These are phyloP conservation scores for Keithomyces neogunnii DNA, from an alignment of 2,329 filamentous ascomycete genomes.

Conservation along the genomic window DNA sequence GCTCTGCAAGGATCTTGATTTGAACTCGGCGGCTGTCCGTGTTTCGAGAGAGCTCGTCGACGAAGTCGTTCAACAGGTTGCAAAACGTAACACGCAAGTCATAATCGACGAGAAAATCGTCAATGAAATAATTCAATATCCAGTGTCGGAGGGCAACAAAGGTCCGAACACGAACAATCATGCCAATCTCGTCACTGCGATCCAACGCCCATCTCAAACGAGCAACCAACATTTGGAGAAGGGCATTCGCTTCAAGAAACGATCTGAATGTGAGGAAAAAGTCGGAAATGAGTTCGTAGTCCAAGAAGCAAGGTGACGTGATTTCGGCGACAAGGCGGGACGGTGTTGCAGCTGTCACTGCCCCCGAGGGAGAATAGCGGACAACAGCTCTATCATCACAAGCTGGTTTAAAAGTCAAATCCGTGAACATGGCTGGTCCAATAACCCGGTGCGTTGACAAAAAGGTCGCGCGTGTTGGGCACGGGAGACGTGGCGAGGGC, in stretches of 20 bases:
- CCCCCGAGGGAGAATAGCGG: conserved; percentile 64
- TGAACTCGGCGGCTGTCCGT: conserved; percentile 40
- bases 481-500: conserved; percentile 31
- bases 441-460: conserved; percentile 43
- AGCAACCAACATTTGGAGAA: conserved; percentile 77
- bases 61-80: conserved; percentile 63
- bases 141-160: conserved; percentile 95
- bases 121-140: conserved; percentile 95
- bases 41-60: conserved; percentile 44
- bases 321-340: conserved; percentile 91
- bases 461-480: conserved; percentile 36
- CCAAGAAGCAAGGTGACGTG: conserved; percentile 88
- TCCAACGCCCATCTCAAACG: conserved; percentile 80
- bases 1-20: conserved; percentile 80
- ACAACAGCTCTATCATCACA: conserved; percentile 76
- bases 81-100: conserved; percentile 72
- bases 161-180: conserved; percentile 88
- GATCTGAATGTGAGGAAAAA: conserved; percentile 94
- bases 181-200: conserved; percentile 72
- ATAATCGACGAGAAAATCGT: conserved; percentile 80
- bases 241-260: conserved; percentile 68
- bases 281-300: conserved; percentile 94
- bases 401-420: conserved; percentile 67
- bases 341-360: conserved; percentile 83
- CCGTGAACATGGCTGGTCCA: conserved; percentile 73